Conservation (phyloP, 1,284 basidiomycete genomes). For the Leccinum subatratum region DNA sequence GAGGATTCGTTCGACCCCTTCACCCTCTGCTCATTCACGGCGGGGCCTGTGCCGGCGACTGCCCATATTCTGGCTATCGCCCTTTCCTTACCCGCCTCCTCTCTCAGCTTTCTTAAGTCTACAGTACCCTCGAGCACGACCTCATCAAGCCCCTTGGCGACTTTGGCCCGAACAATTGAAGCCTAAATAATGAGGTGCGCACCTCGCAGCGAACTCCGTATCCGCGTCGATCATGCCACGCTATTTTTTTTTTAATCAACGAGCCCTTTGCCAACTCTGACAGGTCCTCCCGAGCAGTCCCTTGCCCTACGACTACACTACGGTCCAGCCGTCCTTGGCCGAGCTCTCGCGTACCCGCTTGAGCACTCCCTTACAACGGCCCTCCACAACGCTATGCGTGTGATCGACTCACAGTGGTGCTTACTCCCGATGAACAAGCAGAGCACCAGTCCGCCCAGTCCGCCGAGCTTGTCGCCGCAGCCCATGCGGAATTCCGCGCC, state of each 20-base stretch:
- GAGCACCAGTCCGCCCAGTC: no score
- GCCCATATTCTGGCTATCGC: conserved; percentile 44
- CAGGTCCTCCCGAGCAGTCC: conserved; percentile 19
- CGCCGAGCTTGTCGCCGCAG: no score
- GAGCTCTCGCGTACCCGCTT: background rate
- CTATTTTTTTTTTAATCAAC: no score
- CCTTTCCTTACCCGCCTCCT: conserved; percentile 86
- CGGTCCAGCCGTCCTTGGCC: no score
- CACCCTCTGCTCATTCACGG: no score
- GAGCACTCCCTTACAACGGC: no score
- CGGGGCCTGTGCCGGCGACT: no score
- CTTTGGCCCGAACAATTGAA: conserved; percentile 74
- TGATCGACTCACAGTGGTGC: no score
- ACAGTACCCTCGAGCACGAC: conserved; percentile 72
- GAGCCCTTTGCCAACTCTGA: conserved; percentile 48
- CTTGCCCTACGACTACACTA: no score
- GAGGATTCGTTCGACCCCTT: background rate
- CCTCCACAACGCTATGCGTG: no score
- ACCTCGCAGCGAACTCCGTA: conserved; percentile 81
- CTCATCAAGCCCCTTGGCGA: conserved; percentile 72
- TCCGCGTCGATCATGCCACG: conserved; percentile 92
- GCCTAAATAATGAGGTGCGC: conserved; percentile 93
- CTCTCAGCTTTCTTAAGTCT: conserved; percentile 91
- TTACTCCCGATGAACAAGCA: no score
- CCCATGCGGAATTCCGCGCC: no score